These are phyloP conservation scores for Alnus rubra DNA, from an alignment of 306 rosid species.

Conservation along the genomic window DNA sequence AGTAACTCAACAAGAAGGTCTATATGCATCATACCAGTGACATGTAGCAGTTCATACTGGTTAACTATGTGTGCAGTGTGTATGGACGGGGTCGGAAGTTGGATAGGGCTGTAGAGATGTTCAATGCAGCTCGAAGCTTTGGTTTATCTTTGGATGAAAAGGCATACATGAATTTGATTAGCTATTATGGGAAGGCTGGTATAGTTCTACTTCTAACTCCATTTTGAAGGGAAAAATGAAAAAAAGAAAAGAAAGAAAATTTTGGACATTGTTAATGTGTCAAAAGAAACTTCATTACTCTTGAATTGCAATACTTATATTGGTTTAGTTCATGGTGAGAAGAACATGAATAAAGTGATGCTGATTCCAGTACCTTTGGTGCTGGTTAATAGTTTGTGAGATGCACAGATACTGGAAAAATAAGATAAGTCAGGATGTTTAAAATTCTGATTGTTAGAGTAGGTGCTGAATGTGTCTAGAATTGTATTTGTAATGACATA, in stretches of 20 bases:
- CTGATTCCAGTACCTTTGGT: neutral
- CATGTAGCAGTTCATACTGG: constrained; percentile 18
- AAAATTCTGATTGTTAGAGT: neutral
- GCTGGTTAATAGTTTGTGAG: neutral
- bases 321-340: neutral
- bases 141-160: constrained; percentile 67
- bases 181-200: constrained; percentile 92
- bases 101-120: constrained; percentile 75
- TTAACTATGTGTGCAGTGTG: constrained; percentile 57
- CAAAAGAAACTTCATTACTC: neutral
- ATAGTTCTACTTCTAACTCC: constrained; percentile 24
- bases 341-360: neutral
- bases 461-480: neutral
- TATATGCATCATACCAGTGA: neutral
- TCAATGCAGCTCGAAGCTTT: constrained; percentile 55
- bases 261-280: neutral
- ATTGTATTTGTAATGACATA: neutral
- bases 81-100: constrained; percentile 79
- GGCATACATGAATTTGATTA: constrained; percentile 76
- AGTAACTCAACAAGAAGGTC: neutral
- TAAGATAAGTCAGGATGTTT: neutral
- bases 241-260: neutral
- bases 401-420: neutral
- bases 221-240: neutral
- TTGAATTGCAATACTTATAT: neutral